Evolutionary conservation across 1,284 basidiomycete species (phyloP).

Genomic region (Tremellales sp.): DNA sequence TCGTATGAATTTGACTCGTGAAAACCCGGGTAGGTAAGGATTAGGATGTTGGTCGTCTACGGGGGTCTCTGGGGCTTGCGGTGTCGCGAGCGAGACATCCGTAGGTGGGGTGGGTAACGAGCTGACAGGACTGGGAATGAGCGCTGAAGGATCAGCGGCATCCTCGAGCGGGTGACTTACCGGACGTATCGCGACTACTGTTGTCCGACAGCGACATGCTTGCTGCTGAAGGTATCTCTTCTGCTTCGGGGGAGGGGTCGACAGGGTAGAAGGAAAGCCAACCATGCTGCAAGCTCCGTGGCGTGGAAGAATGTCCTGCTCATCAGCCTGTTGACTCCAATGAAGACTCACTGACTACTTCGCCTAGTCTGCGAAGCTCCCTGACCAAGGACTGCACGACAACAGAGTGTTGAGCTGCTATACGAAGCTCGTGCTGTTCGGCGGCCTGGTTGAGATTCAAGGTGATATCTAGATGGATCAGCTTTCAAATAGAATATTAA

Average conservation of each 20-base stretch:
- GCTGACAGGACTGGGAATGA: too few relatives aligned
- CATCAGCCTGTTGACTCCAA: neutral
- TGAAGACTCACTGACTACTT: constrained; percentile 14
- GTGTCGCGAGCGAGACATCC: too few relatives aligned
- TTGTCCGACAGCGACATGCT: neutral
- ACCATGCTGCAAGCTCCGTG: constrained; percentile 13
- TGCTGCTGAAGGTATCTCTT: neutral
- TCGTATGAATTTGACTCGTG: constrained; percentile 27
- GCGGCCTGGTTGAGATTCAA: constrained; percentile 55
- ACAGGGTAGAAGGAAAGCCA: constrained; percentile 36
- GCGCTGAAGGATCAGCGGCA: neutral
- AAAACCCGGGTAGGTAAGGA: constrained; percentile 29
- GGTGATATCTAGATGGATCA: constrained; percentile 20
- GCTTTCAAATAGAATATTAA: constrained; percentile 1
- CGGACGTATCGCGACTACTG: neutral
- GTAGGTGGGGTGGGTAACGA: too few relatives aligned
- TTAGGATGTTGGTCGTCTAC: constrained; percentile 24
- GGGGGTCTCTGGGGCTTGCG: neutral
- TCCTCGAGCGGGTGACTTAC: neutral
- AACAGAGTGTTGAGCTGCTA: constrained; percentile 51
- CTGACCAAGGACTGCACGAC: constrained; percentile 29
- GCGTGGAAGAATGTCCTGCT: constrained; percentile 6
- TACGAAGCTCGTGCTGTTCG: constrained; percentile 69
- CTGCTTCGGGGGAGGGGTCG: neutral
- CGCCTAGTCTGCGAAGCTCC: constrained; percentile 21